phyloP scores from a whole-genome alignment of 2,329 filamentous ascomycete species.

The Exserohilum turcica region DNA sequence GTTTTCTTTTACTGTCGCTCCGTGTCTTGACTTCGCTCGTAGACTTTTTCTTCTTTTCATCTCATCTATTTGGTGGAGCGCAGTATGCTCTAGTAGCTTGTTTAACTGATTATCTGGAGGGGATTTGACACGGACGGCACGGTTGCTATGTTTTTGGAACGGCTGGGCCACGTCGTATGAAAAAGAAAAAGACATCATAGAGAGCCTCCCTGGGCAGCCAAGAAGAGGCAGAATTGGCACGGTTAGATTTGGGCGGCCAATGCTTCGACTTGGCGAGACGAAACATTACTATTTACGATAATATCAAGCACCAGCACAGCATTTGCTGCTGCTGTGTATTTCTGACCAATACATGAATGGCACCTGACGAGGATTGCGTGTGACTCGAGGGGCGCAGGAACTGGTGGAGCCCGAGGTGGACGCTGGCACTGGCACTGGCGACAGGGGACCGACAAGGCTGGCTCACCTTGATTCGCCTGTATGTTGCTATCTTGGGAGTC shows the following conservation, averaged over 20 bases:
- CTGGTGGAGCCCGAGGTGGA: not conserved
- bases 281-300: slow-evolving; percentile 7
- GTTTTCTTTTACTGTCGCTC: slow-evolving; percentile 24
- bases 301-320: slow-evolving; percentile 3
- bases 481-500: not conserved
- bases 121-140: not conserved
- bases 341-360: not conserved
- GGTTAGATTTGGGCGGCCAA: not conserved
- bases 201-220: slow-evolving; percentile 2
- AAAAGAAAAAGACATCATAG: slow-evolving; percentile 2
- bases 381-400: not conserved
- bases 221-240: not conserved
- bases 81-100: slow-evolving; percentile 6
- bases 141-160: slow-evolving; percentile 14
- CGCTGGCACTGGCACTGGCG: not conserved
- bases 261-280: slow-evolving; percentile 3
- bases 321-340: not conserved
- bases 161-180: slow-evolving; percentile 3
- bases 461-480: not conserved
- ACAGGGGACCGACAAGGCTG: not conserved
- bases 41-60: slow-evolving; percentile 15
- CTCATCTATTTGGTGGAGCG: slow-evolving; percentile 12
- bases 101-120: slow-evolving; percentile 14
- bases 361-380: not conserved
- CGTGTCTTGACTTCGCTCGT: slow-evolving; percentile 14